Evolutionary conservation across 495 filamentous ascomycete genomes (phyloP).

Genomic region (Penicillium taxi): DNA sequence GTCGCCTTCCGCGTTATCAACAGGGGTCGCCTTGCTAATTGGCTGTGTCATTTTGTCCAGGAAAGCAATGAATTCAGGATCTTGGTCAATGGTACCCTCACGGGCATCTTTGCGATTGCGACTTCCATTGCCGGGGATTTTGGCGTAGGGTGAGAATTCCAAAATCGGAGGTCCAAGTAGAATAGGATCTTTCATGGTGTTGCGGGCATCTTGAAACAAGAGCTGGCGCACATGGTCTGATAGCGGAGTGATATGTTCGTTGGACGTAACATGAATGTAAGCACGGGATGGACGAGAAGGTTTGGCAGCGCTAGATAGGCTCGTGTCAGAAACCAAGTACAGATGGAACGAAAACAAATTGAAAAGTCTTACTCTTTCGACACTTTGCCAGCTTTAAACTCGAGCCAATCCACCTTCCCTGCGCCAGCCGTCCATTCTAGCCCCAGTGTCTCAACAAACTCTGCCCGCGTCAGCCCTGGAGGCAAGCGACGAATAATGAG

Average conservation of each 20-base stretch:
- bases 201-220: slow-evolving; percentile 66
- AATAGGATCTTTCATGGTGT: slow-evolving; percentile 55
- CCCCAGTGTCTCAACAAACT: slow-evolving; percentile 68
- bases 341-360: slow-evolving; percentile 4
- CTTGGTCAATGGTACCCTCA: slow-evolving; percentile 91
- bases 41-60: slow-evolving; percentile 80
- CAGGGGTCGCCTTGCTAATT: slow-evolving; percentile 43
- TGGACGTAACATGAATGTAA: slow-evolving; percentile 64
- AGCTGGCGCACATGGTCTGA: slow-evolving; percentile 56
- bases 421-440: slow-evolving; percentile 71
- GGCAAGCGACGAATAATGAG: slow-evolving; percentile 78
- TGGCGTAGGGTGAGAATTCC: slow-evolving; percentile 76
- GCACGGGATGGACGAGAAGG: slow-evolving; percentile 67
- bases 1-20: slow-evolving; percentile 45
- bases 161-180: slow-evolving; percentile 67
- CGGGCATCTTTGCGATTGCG: slow-evolving; percentile 65
- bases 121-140: slow-evolving; percentile 67
- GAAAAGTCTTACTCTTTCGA: slow-evolving; percentile 63
- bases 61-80: slow-evolving; percentile 89
- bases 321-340: slow-evolving; percentile 8
- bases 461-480: slow-evolving; percentile 71
- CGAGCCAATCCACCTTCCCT: slow-evolving; percentile 76
- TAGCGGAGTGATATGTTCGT: slow-evolving; percentile 51
- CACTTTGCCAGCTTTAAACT: slow-evolving; percentile 72
- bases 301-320: slow-evolving; percentile 56